Evolutionary conservation across 768 basidiomycete genomes (phyloP), one percentile per base, ranked within the genome.

Genomic region (Serendipita vermifera): DNA sequence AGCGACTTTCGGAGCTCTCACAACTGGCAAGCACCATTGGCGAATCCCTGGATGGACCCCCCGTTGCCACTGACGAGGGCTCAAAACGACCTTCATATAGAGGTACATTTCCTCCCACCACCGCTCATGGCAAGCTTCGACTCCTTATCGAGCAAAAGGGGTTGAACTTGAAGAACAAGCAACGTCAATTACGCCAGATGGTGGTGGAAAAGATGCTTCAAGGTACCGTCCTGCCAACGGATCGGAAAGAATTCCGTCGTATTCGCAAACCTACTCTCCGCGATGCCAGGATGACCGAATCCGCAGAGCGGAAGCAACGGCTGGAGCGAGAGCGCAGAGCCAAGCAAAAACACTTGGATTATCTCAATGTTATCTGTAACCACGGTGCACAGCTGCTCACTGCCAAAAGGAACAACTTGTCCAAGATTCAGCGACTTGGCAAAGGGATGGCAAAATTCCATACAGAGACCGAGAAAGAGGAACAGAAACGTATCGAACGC

Each of bases 321-420:
- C 75, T 78, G 11, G 94, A 98, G 58, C 83, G 96, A 20, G 94
- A 98, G 70, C 82, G 84, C 22, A 82, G 90, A 33, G 92, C 92
- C 38, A 98, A 98, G 68, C 85, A 89, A 72, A 92, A 94, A 66
- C 96, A 99, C 64, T 79, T 94, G 65, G 92, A 94, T 61, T 92
- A 98, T 64, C 84, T 99, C 63, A 75, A 73, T 29, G 78, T 87
- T 57, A 97, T 99, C 60, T 85, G 83, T 64, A 68, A 75, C 33
- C 94, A 99, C 67, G 91, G 89, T 0, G 77, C 75, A 55, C 82
- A 87, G 29, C 74, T 97, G 48, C 61, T 70, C 39, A 68, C 83
- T 33, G 73, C 72, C n/a, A 65, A 67, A 33, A 73, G 80, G 57
- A 62, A 64, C 15, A 51, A 51, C 17, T 31, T 51, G n/a, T 51